A percentile compares a stretch with the other conserved stretches of the same genome.
phyloP scores from a whole-genome alignment of 2,329 filamentous ascomycete species.

The Chaetoscypha palmicola region DNA sequence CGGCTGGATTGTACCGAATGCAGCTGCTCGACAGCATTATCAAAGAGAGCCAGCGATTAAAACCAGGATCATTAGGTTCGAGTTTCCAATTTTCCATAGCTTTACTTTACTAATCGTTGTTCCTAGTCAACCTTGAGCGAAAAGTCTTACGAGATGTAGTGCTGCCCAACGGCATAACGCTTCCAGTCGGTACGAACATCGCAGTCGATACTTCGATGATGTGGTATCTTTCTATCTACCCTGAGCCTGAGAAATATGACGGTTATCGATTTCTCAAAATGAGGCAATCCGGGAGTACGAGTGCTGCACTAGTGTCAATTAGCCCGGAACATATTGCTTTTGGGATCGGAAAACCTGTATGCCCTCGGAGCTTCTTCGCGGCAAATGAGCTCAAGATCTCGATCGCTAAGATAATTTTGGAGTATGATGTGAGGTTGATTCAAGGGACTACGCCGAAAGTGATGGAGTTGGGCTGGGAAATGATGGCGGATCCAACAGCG shows the following conservation, averaged over 20 bases:
- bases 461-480: neutral
- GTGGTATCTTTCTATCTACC: neutral
- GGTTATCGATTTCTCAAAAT: conserved; percentile 1
- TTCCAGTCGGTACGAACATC: neutral
- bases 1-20: neutral
- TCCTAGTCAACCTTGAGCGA: neutral
- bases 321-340: neutral
- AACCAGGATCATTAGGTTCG: neutral
- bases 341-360: conserved; percentile 22
- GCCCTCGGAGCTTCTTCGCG: conserved; percentile 35
- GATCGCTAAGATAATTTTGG: conserved; percentile 26
- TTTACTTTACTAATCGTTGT: neutral
- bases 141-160: neutral
- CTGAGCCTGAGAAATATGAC: neutral
- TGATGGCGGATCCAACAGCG: neutral
- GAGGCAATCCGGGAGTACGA: neutral
- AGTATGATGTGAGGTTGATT: conserved; percentile 24
- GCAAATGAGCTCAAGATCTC: conserved; percentile 33
- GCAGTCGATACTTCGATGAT: neutral
- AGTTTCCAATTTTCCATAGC: neutral
- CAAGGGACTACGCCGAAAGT: neutral
- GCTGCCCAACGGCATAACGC: neutral
- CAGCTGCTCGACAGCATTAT: neutral
- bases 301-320: neutral
- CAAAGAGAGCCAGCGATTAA: conserved; percentile 2